Evolutionary conservation across 2,329 filamentous ascomycete genomes (phyloP).

Genomic region (Cladosporium oxysporum): DNA sequence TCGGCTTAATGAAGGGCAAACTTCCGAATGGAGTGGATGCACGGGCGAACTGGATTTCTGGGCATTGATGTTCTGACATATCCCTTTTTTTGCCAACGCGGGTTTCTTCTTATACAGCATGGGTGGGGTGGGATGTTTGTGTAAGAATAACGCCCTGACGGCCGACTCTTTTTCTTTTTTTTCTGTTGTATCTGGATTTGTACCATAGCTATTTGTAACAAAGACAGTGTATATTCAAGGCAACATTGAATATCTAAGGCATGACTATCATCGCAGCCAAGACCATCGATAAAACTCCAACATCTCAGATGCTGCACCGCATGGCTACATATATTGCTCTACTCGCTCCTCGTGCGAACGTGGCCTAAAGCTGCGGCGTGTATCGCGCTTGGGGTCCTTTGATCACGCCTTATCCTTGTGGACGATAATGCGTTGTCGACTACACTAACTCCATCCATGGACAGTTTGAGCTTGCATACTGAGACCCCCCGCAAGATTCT

Average conservation of each 20-base stretch:
- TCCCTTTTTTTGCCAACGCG: not conserved
- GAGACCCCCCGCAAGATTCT: too few species aligned
- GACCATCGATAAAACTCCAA: not conserved
- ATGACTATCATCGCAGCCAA: not conserved
- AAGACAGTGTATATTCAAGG: not conserved
- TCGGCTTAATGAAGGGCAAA: conserved; percentile 21
- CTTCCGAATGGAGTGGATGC: conserved; percentile 4
- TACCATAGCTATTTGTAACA: not conserved
- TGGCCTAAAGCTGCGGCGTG: too few species aligned
- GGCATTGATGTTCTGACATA: conserved; percentile 1
- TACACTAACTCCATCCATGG: too few species aligned
- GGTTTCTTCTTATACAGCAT: not conserved
- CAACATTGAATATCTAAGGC: not conserved
- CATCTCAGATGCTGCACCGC: not conserved
- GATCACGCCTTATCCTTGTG: too few species aligned
- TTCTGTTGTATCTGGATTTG: not conserved
- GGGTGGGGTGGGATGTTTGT: not conserved
- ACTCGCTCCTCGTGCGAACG: not conserved
- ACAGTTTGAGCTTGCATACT: too few species aligned
- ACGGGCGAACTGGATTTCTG: conserved; percentile 7
- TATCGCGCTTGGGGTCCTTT: too few species aligned
- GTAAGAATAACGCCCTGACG: not conserved
- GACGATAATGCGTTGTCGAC: too few species aligned
- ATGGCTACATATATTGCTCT: not conserved
- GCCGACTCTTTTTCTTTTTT: not conserved